These are phyloP conservation scores for Symbiodinium natans DNA, from an alignment of 73 alveolate genomes.

Conservation along the genomic window DNA sequence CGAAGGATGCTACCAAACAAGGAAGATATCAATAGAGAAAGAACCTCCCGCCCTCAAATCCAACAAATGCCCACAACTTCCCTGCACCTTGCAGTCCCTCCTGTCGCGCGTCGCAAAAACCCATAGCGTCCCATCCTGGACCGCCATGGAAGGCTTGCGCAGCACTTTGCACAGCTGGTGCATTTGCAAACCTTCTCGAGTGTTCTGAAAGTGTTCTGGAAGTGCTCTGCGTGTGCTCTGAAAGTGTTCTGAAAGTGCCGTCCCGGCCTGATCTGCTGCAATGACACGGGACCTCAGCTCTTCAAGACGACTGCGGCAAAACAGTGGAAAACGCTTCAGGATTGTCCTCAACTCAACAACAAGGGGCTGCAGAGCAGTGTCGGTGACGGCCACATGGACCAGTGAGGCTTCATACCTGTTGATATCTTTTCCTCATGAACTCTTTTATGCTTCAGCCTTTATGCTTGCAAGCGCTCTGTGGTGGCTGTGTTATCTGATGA, in stretches of 20 bases:
- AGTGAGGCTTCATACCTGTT: conserved; percentile 44
- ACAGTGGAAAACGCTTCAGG: neutral
- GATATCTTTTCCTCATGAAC: no score
- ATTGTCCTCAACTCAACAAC: neutral
- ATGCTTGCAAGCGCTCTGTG: no score
- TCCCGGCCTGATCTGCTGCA: conserved; percentile 46
- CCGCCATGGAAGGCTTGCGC: neutral
- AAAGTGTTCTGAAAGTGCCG: neutral
- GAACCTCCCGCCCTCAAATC: no score
- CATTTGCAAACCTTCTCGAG: neutral
- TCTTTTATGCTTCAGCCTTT: no score
- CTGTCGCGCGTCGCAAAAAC: conserved; percentile 78
- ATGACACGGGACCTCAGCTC: conserved; percentile 30
- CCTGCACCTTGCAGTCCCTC: conserved; percentile 79
- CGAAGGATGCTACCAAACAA: no score
- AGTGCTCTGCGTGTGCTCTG: neutral
- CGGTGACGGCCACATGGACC: conserved; percentile 57
- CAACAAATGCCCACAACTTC: no score
- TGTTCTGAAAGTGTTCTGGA: neutral
- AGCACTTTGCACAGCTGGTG: neutral
- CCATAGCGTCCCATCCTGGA: conserved; percentile 65
- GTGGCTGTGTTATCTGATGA: no score
- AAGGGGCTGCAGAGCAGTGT: conserved; percentile 34
- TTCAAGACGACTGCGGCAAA: neutral
- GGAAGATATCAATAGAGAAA: no score